Conservation (phyloP, 2,329 filamentous ascomycete species). For the Huntiella omanensis region DNA sequence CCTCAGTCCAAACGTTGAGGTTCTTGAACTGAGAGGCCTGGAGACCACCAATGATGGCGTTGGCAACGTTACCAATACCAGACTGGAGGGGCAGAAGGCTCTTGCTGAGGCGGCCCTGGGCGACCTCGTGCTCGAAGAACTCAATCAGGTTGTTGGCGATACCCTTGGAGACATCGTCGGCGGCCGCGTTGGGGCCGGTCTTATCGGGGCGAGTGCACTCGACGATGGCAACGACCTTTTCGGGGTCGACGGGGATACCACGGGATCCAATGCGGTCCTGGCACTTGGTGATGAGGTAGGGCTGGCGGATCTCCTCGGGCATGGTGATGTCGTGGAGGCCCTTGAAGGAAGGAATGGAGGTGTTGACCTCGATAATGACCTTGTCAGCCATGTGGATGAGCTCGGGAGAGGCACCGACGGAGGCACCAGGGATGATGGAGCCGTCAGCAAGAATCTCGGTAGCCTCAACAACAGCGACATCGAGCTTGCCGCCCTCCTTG, state of each 20-base stretch:
- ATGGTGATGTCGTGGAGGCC: conserved; percentile 82
- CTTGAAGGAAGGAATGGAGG: conserved; percentile 64
- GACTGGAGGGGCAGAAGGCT: conserved; percentile 69
- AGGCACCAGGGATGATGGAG: conserved; percentile 72
- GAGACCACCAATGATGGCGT: conserved; percentile 73
- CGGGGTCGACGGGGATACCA: conserved; percentile 67
- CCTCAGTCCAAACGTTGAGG: conserved; percentile 84
- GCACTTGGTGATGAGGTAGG: conserved; percentile 67
- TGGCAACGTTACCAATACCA: conserved; percentile 84
- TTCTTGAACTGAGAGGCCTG: conserved; percentile 67
- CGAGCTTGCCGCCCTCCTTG: conserved; percentile 52
- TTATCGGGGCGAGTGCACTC: conserved; percentile 70
- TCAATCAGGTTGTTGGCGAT: conserved; percentile 72
- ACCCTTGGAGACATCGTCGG: conserved; percentile 50
- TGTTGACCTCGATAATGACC: conserved; percentile 87
- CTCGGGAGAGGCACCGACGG: conserved; percentile 69
- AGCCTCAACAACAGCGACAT: conserved; percentile 72
- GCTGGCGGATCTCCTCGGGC: conserved; percentile 68
- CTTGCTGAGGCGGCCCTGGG: conserved; percentile 53
- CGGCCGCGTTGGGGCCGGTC: conserved; percentile 54
- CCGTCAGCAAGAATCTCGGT: conserved; percentile 76
- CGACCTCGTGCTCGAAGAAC: conserved; percentile 67
- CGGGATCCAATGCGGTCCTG: conserved; percentile 74
- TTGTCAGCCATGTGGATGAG: conserved; percentile 83
- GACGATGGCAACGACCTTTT: conserved; percentile 68